Evolutionary conservation across 2,329 filamentous ascomycete genomes (phyloP), one percentile per base, ranked within the genome.

Genomic region (Monilinia fructigena): DNA sequence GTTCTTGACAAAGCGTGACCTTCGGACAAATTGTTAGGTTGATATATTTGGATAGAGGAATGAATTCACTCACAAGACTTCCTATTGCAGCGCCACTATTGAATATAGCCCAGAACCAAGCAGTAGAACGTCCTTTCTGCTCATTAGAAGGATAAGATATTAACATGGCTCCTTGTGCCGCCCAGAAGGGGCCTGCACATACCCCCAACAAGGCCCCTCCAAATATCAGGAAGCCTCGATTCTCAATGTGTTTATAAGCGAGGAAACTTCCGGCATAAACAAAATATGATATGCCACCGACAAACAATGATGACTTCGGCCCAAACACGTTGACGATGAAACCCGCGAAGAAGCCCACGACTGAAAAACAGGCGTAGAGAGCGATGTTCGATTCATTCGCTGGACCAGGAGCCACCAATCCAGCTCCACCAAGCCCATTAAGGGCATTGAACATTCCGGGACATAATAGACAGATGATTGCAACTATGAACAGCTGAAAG

Each of bases 101-200:
- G 23, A 54, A 69, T 35, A 69, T 66, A n/a, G 54, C 63, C 66
- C 66, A 68, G 48, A 68, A 45, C 47, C 52, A 62, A 18, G 60
- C 74, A 75, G 96, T 95, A 76, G 91, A 96, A 67, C 88, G 88
- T 48, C 93, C 93, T 82, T 96, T 96, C 70, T 86, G 85, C 45
- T 86, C 78, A 78, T 96, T 92, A 14, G 84, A 82, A 1, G 92
- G 92, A 77, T 96, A 96, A 59, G 89, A 86, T 87, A 96, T 93
- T 87, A 93, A 92, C 74, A 93, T 90, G 68, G 89, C 86, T 67
- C 90, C 90, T 78, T 93, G 90, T 1, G 89, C 89, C n/a, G 87
- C 88, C 90, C 90, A 94, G 54, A 93, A 82, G 52, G 93, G 82
- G 72, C 88, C 90, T 53, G 90, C 90, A 75, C 89, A 92, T 66